Evolutionary conservation across 176 grass and related monocot species (phyloP), one percentile per base, ranked within the genome.

Genomic region (Bothriochloa decipiens): DNA sequence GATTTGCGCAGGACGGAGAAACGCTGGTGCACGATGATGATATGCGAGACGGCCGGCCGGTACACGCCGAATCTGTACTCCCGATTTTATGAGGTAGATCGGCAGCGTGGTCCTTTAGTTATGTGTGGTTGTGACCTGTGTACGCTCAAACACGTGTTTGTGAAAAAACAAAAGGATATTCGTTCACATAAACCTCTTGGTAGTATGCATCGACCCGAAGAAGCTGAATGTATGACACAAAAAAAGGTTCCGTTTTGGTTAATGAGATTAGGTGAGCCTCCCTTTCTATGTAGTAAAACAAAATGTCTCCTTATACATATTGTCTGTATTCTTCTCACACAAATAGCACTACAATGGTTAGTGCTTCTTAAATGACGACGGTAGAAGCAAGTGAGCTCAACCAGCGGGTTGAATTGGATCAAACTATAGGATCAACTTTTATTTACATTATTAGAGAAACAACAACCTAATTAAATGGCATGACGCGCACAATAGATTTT

Each of bases 61-160:
- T 60, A 76, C 16, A 49, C 61, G 71, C 33, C 78, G 78, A 14
- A 35, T 20, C 20, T 76, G 85, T 76, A 87, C 85, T 36, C 32
- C n/a, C 45, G 26, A 36, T 87, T 75, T 35, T 58, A 68, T 87
- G 78, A 72, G 65, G 78, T 81, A 60, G 78, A 76, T 63, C 84
- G 46, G 36, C 63, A 5, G 16, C 46, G 79, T 60, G 79, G 47
- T 26, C 79, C 78, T 78, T 55, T 35, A 8, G 70, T 43, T 16
- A 25, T 57, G 58, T 49, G 26, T 27, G 27, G 18, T 17, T 16
- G 50, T 53, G 29, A 32, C 29, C 29, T 32, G 35, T 13, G 43
- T 32, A 45, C n/a, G 23, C 77, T 57, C 42, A 75, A 32, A 8
- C 25, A 55, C 36, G 47, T 46, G 79, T 4, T 62, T 17, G 17